Evolutionary conservation across 345 rosid genomes (phyloP).

Genomic region (Conringia planisiliqua): DNA sequence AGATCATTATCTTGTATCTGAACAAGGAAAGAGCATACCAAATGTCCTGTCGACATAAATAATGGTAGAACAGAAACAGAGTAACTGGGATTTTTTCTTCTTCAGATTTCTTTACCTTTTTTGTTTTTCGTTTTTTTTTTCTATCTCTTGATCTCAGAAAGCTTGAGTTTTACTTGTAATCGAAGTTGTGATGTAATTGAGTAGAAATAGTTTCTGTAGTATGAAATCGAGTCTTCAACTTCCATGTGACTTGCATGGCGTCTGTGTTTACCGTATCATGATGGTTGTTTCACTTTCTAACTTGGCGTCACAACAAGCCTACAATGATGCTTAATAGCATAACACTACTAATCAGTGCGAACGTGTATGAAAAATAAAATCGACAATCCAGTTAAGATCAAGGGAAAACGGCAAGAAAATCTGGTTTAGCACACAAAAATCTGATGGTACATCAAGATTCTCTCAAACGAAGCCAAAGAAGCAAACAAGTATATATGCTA

Average conservation of each 20-base stretch:
- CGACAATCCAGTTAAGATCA: constrained; percentile 10
- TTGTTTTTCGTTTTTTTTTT: not conserved
- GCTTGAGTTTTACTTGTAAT: constrained; percentile 17
- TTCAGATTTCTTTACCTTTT: not conserved
- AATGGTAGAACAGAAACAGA: constrained; percentile 1
- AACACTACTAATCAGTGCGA: not conserved
- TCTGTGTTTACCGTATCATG: not conserved
- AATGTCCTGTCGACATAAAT: constrained; percentile 30
- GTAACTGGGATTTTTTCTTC: not conserved
- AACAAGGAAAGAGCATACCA: constrained; percentile 37
- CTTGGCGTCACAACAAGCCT: constrained; percentile 1
- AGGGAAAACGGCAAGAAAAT: constrained; percentile 1
- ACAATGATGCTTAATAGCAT: not conserved
- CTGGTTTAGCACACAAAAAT: constrained; percentile 27
- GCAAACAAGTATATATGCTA: constrained; percentile 20
- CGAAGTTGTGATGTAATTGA: constrained; percentile 25
- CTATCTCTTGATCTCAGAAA: constrained; percentile 17
- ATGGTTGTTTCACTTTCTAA: constrained; percentile 11
- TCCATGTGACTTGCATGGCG: not conserved
- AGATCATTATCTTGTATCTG: constrained; percentile 36
- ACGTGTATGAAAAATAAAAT: not conserved
- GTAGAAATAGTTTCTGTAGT: constrained; percentile 12
- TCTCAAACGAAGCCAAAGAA: constrained; percentile 23
- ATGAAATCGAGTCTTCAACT: not conserved
- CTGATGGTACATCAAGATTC: constrained; percentile 22